Conservation (phyloP, 2,329 filamentous ascomycete species). For the Grosmannia huntii region DNA sequence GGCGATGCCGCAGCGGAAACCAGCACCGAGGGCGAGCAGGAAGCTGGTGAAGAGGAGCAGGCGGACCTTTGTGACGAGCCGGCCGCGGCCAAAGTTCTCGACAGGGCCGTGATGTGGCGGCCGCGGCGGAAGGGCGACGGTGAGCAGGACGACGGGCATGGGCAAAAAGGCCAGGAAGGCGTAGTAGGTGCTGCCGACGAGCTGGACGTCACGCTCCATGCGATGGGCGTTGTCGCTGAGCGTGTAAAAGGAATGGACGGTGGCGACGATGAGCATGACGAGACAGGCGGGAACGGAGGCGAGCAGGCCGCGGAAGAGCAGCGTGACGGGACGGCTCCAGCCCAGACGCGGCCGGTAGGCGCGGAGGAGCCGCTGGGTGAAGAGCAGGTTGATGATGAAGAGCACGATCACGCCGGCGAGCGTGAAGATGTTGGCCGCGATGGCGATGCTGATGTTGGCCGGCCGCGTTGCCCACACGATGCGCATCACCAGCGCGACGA, state of each 20-base stretch:
- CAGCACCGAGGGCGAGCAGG: slow-evolving; percentile 55
- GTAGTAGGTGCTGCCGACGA: slow-evolving; percentile 49
- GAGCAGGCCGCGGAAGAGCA: slow-evolving; percentile 45
- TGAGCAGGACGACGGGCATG: slow-evolving; percentile 38
- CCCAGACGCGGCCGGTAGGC: slow-evolving; percentile 59
- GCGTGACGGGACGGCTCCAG: slow-evolving; percentile 44
- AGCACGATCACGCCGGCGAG: slow-evolving; percentile 62
- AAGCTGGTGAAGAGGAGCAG: slow-evolving; percentile 46
- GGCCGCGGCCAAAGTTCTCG: slow-evolving; percentile 55
- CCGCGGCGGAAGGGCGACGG: slow-evolving; percentile 31
- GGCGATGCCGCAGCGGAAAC: slow-evolving; percentile 49
- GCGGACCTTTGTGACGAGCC: slow-evolving; percentile 51
- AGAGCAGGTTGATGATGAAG: slow-evolving; percentile 67
- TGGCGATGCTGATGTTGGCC: slow-evolving; percentile 27
- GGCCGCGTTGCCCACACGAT: slow-evolving; percentile 38
- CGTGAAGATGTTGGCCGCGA: slow-evolving; percentile 57
- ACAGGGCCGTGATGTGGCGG: slow-evolving; percentile 17
- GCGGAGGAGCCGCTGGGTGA: slow-evolving; percentile 61
- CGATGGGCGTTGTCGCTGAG: slow-evolving; percentile 33
- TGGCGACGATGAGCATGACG: slow-evolving; percentile 51
- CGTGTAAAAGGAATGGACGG: slow-evolving; percentile 56
- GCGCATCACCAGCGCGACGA: slow-evolving; percentile 35
- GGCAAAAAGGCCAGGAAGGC: slow-evolving; percentile 55
- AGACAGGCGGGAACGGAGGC: slow-evolving; percentile 42
- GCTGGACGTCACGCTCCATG: slow-evolving; percentile 50